Base-by-base conservation (phyloP, 2,329 filamentous ascomycete genomes). In the Beauveria sp. region DNA sequence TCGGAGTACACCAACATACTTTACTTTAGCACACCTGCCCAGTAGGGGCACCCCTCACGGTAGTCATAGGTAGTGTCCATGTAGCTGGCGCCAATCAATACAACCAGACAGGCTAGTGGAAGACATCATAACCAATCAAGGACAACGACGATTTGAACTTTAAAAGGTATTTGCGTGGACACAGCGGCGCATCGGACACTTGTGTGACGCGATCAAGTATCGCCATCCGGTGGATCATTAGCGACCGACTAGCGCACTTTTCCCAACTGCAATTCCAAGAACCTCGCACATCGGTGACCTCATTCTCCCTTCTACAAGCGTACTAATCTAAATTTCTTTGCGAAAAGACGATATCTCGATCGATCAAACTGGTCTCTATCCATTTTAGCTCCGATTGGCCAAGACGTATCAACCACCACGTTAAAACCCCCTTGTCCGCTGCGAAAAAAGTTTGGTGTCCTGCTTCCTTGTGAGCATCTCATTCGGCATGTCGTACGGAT, bases 401-500 rank as follows among this genome's bases (percentile, higher is more conserved):
- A 9, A 48, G 20, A 48, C 45, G 12, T 16, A 26, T 6, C 8
- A 10, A 16, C 3, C 7, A n/a, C 42, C 9, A 43, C 42, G 42
- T 20, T 3, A n/a, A n/a, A 50, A 9, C 31, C 31, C 10, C 50
- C 22, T 24, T 12, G 6, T 24, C 8, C 38, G 34, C 40, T 42
- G 14, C 26, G 7, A 38, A 10, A 45, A 56, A 56, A 45, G 5
- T n/a, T 43, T 56, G 31, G 34, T 12, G 22, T 28, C 52, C 3
- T 38, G 14, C 34, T 38, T 16, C 34, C 34, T 38, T 16, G 34
- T 34, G 34, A 31, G 16, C 40, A 45, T 45, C 42, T 24, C 12
- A 22, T 22, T 8, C 46, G 8, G 5, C 42, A 61, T 61, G 59
- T 20, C 50, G 7, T 61, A 61, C 59, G 59, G 59, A n/a, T 16